Percentiles rank a stretch among this genome's conserved stretches.
These are phyloP conservation scores for Amanita fuliginea DNA, from an alignment of 768 basidiomycete species.

Conservation along the genomic window DNA sequence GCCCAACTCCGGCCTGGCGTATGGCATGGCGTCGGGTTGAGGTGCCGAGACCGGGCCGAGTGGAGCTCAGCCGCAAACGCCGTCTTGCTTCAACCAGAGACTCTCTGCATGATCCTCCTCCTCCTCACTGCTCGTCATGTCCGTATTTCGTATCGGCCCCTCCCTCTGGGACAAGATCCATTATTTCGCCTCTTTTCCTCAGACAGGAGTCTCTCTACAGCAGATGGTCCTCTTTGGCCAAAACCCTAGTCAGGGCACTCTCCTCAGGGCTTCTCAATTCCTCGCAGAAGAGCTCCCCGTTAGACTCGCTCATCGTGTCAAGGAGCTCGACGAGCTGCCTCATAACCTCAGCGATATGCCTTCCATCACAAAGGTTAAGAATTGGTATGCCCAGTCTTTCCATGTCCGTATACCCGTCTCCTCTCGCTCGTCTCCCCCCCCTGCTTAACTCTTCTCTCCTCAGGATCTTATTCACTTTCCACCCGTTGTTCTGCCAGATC, in stretches of 20 bases:
- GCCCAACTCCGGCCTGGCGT: too few relatives aligned
- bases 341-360: slow-evolving; percentile 88
- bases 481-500: slow-evolving; percentile 52
- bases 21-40: too few relatives aligned
- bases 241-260: slow-evolving; percentile 88
- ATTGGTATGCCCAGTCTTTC: slow-evolving; percentile 99
- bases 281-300: slow-evolving; percentile 91
- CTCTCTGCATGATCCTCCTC: neutral
- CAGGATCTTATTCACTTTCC: slow-evolving; percentile 90
- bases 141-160: slow-evolving; percentile 64
- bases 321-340: slow-evolving; percentile 90
- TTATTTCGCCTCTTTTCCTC: slow-evolving; percentile 86
- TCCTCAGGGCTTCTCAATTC: slow-evolving; percentile 88
- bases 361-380: slow-evolving; percentile 87
- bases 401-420: slow-evolving; percentile 47
- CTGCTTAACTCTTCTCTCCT: neutral
- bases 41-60: too few relatives aligned
- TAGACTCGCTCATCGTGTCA: slow-evolving; percentile 89
- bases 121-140: slow-evolving; percentile 22
- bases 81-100: too few relatives aligned
- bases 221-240: slow-evolving; percentile 99
- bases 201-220: slow-evolving; percentile 91
- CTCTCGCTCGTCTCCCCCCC: neutral
- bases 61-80: too few relatives aligned
- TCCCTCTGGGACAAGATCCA: slow-evolving; percentile 85